Conservation (phyloP, 2,329 filamentous ascomycete genomes). For the Claviceps pusilla region DNA sequence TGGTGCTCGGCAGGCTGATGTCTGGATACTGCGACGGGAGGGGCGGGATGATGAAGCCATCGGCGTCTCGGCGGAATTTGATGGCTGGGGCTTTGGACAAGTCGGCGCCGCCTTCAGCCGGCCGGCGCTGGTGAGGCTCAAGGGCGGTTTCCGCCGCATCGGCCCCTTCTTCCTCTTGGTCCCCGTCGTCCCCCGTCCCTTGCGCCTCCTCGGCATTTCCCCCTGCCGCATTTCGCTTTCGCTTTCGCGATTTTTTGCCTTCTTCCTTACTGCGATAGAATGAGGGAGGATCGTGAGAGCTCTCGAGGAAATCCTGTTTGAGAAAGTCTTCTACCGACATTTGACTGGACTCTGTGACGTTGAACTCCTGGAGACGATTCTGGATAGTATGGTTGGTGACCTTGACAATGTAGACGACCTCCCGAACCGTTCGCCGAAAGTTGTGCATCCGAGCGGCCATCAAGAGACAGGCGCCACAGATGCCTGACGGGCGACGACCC, state of each 20-base stretch:
- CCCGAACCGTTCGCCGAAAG: slow-evolving; percentile 78
- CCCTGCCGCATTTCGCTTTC: slow-evolving; percentile 22
- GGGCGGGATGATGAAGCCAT: slow-evolving; percentile 53
- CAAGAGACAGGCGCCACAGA: slow-evolving; percentile 86
- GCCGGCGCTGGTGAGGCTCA: slow-evolving; percentile 5
- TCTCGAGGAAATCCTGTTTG: slow-evolving; percentile 55
- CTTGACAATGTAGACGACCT: slow-evolving; percentile 97
- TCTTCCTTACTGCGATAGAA: slow-evolving; percentile 54
- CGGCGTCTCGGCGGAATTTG: slow-evolving; percentile 40
- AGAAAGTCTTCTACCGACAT: slow-evolving; percentile 82
- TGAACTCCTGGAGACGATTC: slow-evolving; percentile 84
- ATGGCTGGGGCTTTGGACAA: slow-evolving; percentile 19
- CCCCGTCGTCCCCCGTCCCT: slow-evolving; percentile 1
- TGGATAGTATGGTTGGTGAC: slow-evolving; percentile 88
- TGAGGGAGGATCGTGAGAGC: slow-evolving; percentile 66
- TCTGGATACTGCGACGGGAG: slow-evolving; percentile 25
- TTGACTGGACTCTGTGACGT: slow-evolving; percentile 65
- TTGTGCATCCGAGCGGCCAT: slow-evolving; percentile 97
- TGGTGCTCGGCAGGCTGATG: slow-evolving; percentile 12
- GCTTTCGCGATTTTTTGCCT: slow-evolving; percentile 35
- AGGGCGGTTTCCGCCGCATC: background rate
- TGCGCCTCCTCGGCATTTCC: slow-evolving; percentile 8
- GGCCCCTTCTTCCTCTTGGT: slow-evolving; percentile 6
- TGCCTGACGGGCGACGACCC: slow-evolving; percentile 80
- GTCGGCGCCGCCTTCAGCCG: slow-evolving; percentile 19